Evolutionary conservation across 164 flowering plant species (phyloP), one percentile per base, ranked within the genome.

Genomic region (Houttuynia cordata): DNA sequence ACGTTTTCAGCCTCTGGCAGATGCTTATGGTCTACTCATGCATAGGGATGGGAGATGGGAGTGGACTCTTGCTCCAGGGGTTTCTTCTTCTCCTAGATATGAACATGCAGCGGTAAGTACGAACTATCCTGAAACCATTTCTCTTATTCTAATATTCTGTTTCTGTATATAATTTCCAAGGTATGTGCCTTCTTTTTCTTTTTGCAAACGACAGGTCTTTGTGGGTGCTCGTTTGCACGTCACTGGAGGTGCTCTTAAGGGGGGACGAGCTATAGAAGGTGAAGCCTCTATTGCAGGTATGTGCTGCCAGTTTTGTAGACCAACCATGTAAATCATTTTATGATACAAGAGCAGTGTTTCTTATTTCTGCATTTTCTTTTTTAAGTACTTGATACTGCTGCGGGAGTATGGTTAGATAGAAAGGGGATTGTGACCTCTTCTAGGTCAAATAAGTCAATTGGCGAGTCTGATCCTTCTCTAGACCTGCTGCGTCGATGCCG

Each of bases 11-110:
- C 95, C 99, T 30, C 74, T 90, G 51, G 84, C 82, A 63, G 99
- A 94, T 85, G 99, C 99, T 55, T 94, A 90, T 81, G 99, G 99
- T 49, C 76, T 94, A 62, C 91, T 91, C 40, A 85, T 84, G 96
- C 99, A 94, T 80, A 81, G 97, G 75, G 91, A 86, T 77, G 96
- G 97, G 58, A 89, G 83, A 65, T 94, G 99, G 99, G 99, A 94
- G 71, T 94, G 99, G 99, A 91, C 95, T 65, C 95, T 88, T 79
- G 99, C 99, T 54, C 99, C 99, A 59, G 99, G 99, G 41, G 93
- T 91, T 60, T 82, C 95, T 69, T 96, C 99, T 73, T 94, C 99
- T 24, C 83, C 91, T 42, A 83, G 99, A 66, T 94, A 94, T 73
- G 83, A 94, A 67, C 99, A 94, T 84, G 86, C 96, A 64, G 86